Evolutionary conservation across 2,329 filamentous ascomycete genomes (phyloP).

Genomic region (Sporothrix phasma): DNA sequence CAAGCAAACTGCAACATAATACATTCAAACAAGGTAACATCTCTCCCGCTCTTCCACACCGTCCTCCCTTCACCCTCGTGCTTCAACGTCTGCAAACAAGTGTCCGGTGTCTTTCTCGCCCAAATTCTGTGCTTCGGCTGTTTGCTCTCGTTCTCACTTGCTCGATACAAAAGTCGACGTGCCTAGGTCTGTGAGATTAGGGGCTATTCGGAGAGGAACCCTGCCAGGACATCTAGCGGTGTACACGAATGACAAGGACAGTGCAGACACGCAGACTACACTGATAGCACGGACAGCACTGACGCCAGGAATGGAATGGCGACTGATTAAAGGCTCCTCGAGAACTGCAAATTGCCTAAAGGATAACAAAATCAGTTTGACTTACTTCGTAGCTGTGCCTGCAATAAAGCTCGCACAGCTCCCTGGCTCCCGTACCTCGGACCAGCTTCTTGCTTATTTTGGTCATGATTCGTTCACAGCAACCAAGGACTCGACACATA

Average conservation of each 20-base stretch:
- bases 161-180: too few species aligned
- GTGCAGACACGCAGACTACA: too few species aligned
- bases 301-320: not conserved
- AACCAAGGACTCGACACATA: not conserved
- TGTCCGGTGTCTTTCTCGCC: slow-evolving; percentile 2
- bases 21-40: not conserved
- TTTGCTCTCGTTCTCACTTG: not conserved
- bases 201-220: not conserved
- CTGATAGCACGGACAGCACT: not conserved
- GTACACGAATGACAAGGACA: not conserved
- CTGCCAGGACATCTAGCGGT: slow-evolving; percentile 9
- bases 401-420: not conserved
- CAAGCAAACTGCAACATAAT: not conserved
- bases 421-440: not conserved
- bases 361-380: not conserved
- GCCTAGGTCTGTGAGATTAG: not conserved
- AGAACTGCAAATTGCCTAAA: too few species aligned
- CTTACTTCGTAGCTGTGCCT: not conserved
- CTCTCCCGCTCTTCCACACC: not conserved
- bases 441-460: not conserved
- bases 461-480: not conserved
- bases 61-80: slow-evolving; percentile 8
- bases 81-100: slow-evolving; percentile 4
- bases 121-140: not conserved
- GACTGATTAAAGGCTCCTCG: too few species aligned